These are phyloP conservation scores for Rubroboletus satanas DNA, from an alignment of 768 basidiomycete species.

Conservation along the genomic window DNA sequence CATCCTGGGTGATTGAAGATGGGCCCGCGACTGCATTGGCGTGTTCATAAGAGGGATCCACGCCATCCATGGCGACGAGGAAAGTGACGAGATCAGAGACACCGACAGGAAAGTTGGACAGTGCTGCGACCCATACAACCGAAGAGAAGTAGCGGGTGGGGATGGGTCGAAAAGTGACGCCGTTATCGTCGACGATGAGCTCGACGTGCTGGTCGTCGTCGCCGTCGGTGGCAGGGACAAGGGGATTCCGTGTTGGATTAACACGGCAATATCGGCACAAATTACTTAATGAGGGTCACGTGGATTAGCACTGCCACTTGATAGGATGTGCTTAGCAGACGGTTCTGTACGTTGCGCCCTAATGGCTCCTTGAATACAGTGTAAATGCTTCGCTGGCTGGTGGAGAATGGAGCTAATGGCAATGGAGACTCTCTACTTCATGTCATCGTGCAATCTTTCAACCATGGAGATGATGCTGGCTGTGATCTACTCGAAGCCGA, in stretches of 20 bases:
- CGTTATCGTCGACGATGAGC: constrained; percentile 31
- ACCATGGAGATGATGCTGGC: background rate
- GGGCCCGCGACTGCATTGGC: constrained; percentile 63
- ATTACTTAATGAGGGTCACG: constrained; percentile 34
- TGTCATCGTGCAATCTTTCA: background rate
- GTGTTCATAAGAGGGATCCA: constrained; percentile 28
- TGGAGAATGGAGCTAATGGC: no score
- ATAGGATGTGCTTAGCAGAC: background rate
- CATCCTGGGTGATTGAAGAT: constrained; percentile 36
- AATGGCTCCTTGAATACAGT: no score
- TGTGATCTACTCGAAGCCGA: no score
- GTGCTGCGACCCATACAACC: constrained; percentile 18
- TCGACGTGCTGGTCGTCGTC: constrained; percentile 28
- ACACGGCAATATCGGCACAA: constrained; percentile 24
- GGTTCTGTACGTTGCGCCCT: no score
- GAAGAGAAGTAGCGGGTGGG: background rate
- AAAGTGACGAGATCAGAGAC: constrained; percentile 24
- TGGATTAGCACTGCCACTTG: constrained; percentile 14
- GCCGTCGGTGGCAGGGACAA: constrained; percentile 36
- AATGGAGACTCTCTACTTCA: no score
- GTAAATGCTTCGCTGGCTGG: no score
- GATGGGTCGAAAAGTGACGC: constrained; percentile 1
- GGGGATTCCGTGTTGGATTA: constrained; percentile 34
- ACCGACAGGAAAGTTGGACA: constrained; percentile 10
- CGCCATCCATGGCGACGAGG: constrained; percentile 29